Percentiles rank a stretch among this genome's conserved stretches.
Evolutionary conservation across 176 grass and related monocot genomes (phyloP).

Genomic region (Carex pumila): DNA sequence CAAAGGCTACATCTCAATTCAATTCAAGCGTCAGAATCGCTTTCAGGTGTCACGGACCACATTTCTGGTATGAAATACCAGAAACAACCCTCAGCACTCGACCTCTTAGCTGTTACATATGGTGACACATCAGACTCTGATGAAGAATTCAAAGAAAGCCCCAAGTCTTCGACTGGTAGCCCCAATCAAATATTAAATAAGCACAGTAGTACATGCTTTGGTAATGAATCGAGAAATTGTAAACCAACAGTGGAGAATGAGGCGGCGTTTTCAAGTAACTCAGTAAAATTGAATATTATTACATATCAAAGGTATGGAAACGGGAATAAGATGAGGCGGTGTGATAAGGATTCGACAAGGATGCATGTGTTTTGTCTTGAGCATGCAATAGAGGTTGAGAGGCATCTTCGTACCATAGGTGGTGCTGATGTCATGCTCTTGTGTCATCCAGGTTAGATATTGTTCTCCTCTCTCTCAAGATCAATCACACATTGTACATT

Average conservation of each 20-base stretch:
- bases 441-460: conserved; percentile 75
- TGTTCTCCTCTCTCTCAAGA: background rate
- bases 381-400: conserved; percentile 81
- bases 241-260: conserved; percentile 31
- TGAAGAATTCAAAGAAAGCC: conserved; percentile 33
- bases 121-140: conserved; percentile 51
- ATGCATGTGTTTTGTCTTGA: conserved; percentile 98
- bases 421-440: conserved; percentile 68
- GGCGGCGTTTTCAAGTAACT: conserved; percentile 31
- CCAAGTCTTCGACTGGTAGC: conserved; percentile 13
- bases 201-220: conserved; percentile 2
- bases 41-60: conserved; percentile 1
- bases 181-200: conserved; percentile 8
- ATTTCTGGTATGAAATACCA: conserved; percentile 40
- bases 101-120: conserved; percentile 66
- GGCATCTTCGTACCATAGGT: conserved; percentile 64
- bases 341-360: conserved; percentile 88
- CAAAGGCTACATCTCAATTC: background rate
- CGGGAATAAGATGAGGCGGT: conserved; percentile 29
- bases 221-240: conserved; percentile 21
- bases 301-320: conserved; percentile 20
- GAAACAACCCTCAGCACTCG: conserved; percentile 58
- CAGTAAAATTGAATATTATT: conserved; percentile 27
- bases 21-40: conserved; percentile 18
- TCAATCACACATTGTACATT: no score